These are phyloP conservation scores for Magnusiomyces sp. DNA, from an alignment of 1,139 yeast genomes.

Conservation along the genomic window DNA sequence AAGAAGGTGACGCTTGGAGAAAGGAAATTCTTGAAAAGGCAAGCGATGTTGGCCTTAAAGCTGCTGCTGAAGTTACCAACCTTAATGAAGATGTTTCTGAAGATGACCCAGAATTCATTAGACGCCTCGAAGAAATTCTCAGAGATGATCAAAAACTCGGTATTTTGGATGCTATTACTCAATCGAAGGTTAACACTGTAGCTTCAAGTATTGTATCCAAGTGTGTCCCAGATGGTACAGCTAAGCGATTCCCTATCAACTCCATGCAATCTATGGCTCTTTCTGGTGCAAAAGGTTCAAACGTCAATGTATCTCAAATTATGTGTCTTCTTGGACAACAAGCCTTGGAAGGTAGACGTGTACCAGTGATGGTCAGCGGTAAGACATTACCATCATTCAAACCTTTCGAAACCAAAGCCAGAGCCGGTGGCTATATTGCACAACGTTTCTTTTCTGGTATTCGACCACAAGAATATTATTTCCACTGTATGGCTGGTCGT, in stretches of 20 bases:
- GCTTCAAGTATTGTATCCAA: conserved; percentile 88
- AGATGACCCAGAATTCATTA: conserved; percentile 68
- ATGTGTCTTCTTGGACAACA: conserved; percentile 99
- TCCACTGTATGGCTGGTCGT: conserved; percentile 99
- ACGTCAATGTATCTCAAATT: conserved; percentile 96
- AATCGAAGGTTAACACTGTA: conserved; percentile 83
- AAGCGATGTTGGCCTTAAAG: conserved; percentile 75
- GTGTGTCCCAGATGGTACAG: conserved; percentile 95
- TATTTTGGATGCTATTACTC: conserved; percentile 91
- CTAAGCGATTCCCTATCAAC: conserved; percentile 91
- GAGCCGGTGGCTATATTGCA: conserved; percentile 97
- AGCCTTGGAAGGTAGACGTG: conserved; percentile 98
- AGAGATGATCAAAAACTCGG: conserved; percentile 92
- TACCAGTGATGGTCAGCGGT: conserved; percentile 98
- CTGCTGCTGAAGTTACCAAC: conserved; percentile 92
- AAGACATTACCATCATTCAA: conserved; percentile 94
- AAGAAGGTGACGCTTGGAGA: conserved; percentile 88
- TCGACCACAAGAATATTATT: conserved; percentile 97
- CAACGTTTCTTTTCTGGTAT: conserved; percentile 98
- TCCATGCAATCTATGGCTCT: conserved; percentile 99
- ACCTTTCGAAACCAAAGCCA: conserved; percentile 92
- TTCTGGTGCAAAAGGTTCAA: conserved; percentile 98
- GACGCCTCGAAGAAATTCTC: conserved; percentile 85
- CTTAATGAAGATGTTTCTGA: conserved; percentile 48
- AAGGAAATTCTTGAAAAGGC: conserved; percentile 68